Evolutionary conservation across 495 filamentous ascomycete genomes (phyloP), one percentile per base, ranked within the genome.

Genomic region (Daldinia decipiens): DNA sequence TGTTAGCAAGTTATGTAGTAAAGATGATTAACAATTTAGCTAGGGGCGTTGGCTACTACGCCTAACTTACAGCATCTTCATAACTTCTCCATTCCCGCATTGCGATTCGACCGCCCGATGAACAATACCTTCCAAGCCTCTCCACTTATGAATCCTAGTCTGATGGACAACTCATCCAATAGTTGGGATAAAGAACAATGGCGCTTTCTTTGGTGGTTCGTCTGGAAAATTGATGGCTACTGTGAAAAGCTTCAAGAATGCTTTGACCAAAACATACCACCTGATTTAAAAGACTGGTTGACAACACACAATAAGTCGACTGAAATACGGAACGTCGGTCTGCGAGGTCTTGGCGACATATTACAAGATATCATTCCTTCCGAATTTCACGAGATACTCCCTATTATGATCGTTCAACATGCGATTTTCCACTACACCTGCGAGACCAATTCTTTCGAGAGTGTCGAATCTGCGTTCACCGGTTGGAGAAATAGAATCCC

Each of bases 391-490:
- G 61, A 62, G n/a, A 59, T 68, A 2, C 54, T 73, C 13, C 58
- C 60, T 31, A 61, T 65, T 15, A 58, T 68, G 31, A 54, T 73
- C 9, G 70, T 73, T 8, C 61, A 61, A n/a, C 70, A 65, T 40
- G 57, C 65, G 1, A 68, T 50, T 19, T 40, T 53, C 32, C 15
- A 60, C 7, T 72, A 47, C 24, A 53, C 59, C 0, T 56, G 19
- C 27, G 39, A 65, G 32, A 61, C 54, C 1, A 65, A 56, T 56
- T 55, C 56, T 4, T 52, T 62, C 36, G 51, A 50, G 15, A 53
- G 19, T 12, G 57, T 52, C 17, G 26, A 68, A 29, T 65, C 70
- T 12, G 61, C 70, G 8, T 68, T 73, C 36, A 51, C n/a, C 6
- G 40, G 32, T 15, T 73, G 70, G 70, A 45, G 55, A 21, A 29